phyloP scores from a whole-genome alignment of 2,329 filamentous ascomycete genomes.

The Macroventuria anomochaeta region DNA sequence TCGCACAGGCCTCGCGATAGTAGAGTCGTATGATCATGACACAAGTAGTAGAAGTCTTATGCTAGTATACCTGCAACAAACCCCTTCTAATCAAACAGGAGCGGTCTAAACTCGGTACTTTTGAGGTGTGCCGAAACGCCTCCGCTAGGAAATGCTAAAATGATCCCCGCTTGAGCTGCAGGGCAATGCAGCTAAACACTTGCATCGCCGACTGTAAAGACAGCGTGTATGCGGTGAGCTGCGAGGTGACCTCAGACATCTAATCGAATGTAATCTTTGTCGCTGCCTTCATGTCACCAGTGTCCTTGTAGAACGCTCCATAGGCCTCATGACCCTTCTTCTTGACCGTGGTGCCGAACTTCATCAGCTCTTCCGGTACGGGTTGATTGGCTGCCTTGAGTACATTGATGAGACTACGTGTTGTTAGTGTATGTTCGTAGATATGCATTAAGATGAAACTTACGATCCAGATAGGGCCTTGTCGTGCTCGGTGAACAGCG shows the following conservation, averaged over 20 bases:
- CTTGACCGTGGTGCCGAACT: slow-evolving; percentile 98
- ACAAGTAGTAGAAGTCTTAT: slow-evolving; percentile 8
- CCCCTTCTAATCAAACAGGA: slow-evolving; percentile 15
- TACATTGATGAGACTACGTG: slow-evolving; percentile 83
- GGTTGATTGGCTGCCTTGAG: slow-evolving; percentile 90
- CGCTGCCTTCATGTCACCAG: slow-evolving; percentile 79
- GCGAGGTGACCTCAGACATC: slow-evolving; percentile 11
- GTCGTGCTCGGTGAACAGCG: slow-evolving; percentile 93
- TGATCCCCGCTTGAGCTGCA: slow-evolving; percentile 27
- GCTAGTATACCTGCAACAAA: slow-evolving; percentile 5
- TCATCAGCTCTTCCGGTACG: slow-evolving; percentile 88
- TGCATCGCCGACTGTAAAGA: slow-evolving; percentile 18
- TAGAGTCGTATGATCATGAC: slow-evolving; percentile 14
- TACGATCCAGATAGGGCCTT: slow-evolving; percentile 89
- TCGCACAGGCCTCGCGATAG: slow-evolving; percentile 7
- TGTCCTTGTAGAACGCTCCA: slow-evolving; percentile 93
- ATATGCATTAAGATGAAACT: slow-evolving; percentile 51
- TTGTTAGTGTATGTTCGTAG: slow-evolving; percentile 19
- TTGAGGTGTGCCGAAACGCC: slow-evolving; percentile 34
- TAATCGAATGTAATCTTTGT: slow-evolving; percentile 91
- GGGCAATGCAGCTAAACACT: slow-evolving; percentile 16
- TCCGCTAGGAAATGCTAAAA: slow-evolving; percentile 28
- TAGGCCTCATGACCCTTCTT: slow-evolving; percentile 97
- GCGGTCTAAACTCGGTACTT: slow-evolving; percentile 18
- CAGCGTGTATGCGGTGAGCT: slow-evolving; percentile 10